Evolutionary conservation across 805 yeast genomes (phyloP), one percentile per base, ranked within the genome.

Genomic region (Kuraishia hungarica): DNA sequence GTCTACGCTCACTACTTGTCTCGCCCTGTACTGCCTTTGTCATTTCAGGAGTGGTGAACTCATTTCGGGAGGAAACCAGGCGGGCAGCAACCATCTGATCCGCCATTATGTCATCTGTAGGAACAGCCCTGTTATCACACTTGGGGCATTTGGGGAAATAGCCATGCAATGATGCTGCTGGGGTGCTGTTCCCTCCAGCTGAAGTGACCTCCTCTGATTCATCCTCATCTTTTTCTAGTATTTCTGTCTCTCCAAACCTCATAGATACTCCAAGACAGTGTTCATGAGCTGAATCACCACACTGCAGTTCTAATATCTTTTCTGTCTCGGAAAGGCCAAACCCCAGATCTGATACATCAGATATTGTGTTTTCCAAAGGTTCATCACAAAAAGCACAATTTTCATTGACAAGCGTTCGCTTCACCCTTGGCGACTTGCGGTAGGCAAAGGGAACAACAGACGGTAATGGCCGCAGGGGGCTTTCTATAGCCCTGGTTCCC

Each of bases 261-360:
- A 76, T 63, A 22, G 72, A 72, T 7, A 81, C 63, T 2, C 68
- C 56, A 17, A 83, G 70, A 62, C 90, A 84, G 55, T 82, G 81
- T 53, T 81, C 84, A 63, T 84, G 90, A 47, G 76, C 71, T 50
- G 70, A 65, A 62, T 84, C 87, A 1, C 76, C 79, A 67, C 90
- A 84, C 47, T 65, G 65, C 35, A 84, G 67, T 55, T 75, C 76
- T 15, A 83, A 66, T 1, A 81, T 65, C 50, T 69, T 72, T 55
- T 71, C 74, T 8, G 58, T 53, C 7, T 56, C 59, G 35, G 15
- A 17, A n/a, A 15, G 15, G n/a, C 35, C 35, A 24, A 20, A 28
- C 10, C 51, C 51, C 4, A 35, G 5, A 4, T 48, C 24, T 2
- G 23, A 11, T 60, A 77, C 84, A 11, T 75, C 70, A 20, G 66